Evolutionary conservation across 2,329 filamentous ascomycete genomes (phyloP), one percentile per base, ranked within the genome.

Genomic region (Cladosporium sp.): DNA sequence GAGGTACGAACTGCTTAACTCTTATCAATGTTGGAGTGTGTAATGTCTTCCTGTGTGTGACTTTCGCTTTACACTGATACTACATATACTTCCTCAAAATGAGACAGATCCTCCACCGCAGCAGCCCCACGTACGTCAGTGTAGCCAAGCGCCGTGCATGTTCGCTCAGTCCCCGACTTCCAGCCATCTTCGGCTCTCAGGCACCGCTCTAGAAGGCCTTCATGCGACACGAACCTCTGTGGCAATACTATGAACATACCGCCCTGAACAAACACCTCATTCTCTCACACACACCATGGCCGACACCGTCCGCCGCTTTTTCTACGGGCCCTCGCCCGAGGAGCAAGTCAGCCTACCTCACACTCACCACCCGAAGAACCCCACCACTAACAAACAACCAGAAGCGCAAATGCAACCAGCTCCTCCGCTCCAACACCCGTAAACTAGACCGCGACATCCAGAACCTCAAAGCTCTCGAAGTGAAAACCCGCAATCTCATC

Each of bases 401-500:
- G 94, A 90, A 95, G 80, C 89, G 93, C 69, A 98, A 97, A 89
- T 98, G 94, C 80, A 97, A 97, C 79, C 83, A 88, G 67, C 87
- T 98, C 68, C 90, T 99, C 73, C 92, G 94, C 67, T 83, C 88
- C 76, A 97, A 98, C 79, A 90, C 92, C 68, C 93, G 95, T 75
- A 94, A 96, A 76, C 87, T 99, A 73, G 95, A 99, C 78, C 93
- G 95, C 76, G 93, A 98, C 80, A 94, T 99, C 76, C 80, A 85
- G 63, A 84, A 88, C 70, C 86, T 95, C 70, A 93, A 91, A 78
- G 82, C 86, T 65, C 89, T 92, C 70, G 94, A 99, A 78, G 80
- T 81, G 75, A 96, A 95, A 79, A 93, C 93, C 68, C 93, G 92
- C 75, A 89, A 86, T 77, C 87, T 92, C 70, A 98, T 98, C 78